A percentile compares a stretch with the other conserved stretches of the same genome.
phyloP scores from a whole-genome alignment of 2,329 filamentous ascomycete genomes.

The Hymenoscyphus infarciens region DNA sequence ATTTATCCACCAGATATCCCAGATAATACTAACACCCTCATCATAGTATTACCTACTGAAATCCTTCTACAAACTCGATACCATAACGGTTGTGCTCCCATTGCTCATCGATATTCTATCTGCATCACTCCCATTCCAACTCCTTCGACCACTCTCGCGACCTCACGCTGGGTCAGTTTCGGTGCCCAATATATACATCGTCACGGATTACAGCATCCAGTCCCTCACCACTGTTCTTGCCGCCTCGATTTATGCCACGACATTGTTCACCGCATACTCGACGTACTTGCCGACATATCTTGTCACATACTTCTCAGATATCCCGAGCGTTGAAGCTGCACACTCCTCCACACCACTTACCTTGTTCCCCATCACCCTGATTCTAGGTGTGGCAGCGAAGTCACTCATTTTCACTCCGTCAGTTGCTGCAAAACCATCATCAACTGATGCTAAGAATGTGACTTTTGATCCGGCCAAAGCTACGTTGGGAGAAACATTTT shows the following conservation, averaged over 20 bases:
- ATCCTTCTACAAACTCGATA: slow-evolving; percentile 71
- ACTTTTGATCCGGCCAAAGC: slow-evolving; percentile 63
- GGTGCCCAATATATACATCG: slow-evolving; percentile 60
- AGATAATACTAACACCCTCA: not conserved
- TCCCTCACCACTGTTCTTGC: slow-evolving; percentile 65
- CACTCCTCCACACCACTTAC: slow-evolving; percentile 60
- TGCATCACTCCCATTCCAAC: slow-evolving; percentile 68
- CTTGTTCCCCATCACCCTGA: slow-evolving; percentile 54
- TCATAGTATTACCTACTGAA: slow-evolving; percentile 66
- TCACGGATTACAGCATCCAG: slow-evolving; percentile 59
- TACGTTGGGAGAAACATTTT: slow-evolving; percentile 65
- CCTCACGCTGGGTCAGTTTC: slow-evolving; percentile 50
- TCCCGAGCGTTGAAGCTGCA: slow-evolving; percentile 65
- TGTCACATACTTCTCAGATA: slow-evolving; percentile 69
- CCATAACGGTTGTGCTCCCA: slow-evolving; percentile 56
- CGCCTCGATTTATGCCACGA: slow-evolving; percentile 69
- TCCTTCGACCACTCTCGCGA: slow-evolving; percentile 65
- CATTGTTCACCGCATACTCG: slow-evolving; percentile 64
- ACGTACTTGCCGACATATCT: slow-evolving; percentile 69
- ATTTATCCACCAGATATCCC: not conserved
- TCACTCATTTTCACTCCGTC: slow-evolving; percentile 75
- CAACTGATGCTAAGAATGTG: slow-evolving; percentile 48
- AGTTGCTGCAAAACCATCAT: slow-evolving; percentile 46
- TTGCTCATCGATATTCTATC: slow-evolving; percentile 67
- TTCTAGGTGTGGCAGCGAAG: slow-evolving; percentile 66